Evolutionary conservation across 345 rosid genomes (phyloP).

Genomic region (Chamaenerion angustifolium): DNA sequence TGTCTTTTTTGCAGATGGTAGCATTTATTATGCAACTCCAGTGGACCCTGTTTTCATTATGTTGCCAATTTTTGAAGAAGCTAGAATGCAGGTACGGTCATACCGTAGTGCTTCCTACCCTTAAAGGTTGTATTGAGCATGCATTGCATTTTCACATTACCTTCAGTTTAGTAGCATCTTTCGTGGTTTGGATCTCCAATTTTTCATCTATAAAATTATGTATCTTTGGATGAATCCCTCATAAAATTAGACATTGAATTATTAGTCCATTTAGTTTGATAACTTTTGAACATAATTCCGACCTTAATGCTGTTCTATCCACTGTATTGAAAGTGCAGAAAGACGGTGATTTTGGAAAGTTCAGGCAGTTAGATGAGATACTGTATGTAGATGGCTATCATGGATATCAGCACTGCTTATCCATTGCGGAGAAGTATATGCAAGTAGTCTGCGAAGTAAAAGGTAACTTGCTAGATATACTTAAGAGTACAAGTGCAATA

Average conservation of each 20-base stretch:
- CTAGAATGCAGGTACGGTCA: slow-evolving; percentile 65
- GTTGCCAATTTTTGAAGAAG: slow-evolving; percentile 72
- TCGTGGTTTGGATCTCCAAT: no score
- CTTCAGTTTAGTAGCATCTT: no score
- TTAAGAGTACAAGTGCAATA: no score
- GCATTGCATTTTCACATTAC: no score
- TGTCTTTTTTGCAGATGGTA: slow-evolving; percentile 40
- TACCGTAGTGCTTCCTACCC: neutral
- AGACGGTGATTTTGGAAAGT: slow-evolving; percentile 66
- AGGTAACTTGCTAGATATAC: slow-evolving; percentile 23
- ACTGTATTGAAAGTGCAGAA: slow-evolving; percentile 33
- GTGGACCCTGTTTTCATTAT: slow-evolving; percentile 79
- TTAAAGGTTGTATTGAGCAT: neutral
- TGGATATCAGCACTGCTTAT: slow-evolving; percentile 44
- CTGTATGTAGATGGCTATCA: slow-evolving; percentile 50
- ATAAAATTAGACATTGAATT: no score
- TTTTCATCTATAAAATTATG: no score
- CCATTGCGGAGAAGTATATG: slow-evolving; percentile 65
- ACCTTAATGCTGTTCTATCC: neutral
- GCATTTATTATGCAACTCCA: slow-evolving; percentile 61
- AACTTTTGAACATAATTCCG: neutral
- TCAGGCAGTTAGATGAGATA: slow-evolving; percentile 81
- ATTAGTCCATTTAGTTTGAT: neutral
- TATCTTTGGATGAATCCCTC: no score
- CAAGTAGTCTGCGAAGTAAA: slow-evolving; percentile 68